Evolutionary conservation across 768 basidiomycete species (phyloP).

Genomic region (Boletus vinaceobasis): DNA sequence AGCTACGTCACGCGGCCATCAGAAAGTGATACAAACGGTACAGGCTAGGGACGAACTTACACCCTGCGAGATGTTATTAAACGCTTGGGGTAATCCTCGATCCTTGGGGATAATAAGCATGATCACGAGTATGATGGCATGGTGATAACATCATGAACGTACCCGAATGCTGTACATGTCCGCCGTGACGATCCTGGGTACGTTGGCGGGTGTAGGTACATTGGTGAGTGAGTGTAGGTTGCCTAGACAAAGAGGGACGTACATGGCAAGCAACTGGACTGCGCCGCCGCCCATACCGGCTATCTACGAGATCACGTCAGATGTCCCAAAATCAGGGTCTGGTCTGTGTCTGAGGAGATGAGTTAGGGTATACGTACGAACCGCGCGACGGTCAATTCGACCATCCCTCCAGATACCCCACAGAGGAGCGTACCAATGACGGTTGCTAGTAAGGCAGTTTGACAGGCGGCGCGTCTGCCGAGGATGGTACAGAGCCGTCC

Average conservation of each 20-base stretch:
- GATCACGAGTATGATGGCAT: neutral
- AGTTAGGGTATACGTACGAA: slow-evolving; percentile 48
- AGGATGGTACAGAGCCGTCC: slow-evolving; percentile 73
- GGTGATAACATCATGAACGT: neutral
- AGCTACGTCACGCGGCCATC: slow-evolving; percentile 9
- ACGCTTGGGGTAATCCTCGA: slow-evolving; percentile 39
- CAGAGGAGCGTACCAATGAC: slow-evolving; percentile 61
- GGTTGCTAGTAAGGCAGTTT: slow-evolving; percentile 57
- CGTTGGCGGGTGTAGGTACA: neutral
- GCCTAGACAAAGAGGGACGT: neutral
- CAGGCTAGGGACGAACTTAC: slow-evolving; percentile 4
- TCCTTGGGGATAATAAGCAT: neutral
- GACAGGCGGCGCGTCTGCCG: slow-evolving; percentile 66
- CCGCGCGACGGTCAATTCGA: slow-evolving; percentile 62
- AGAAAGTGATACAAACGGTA: neutral
- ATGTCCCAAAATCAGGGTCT: neutral
- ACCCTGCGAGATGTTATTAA: slow-evolving; percentile 30
- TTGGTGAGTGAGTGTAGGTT: neutral
- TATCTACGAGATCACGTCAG: slow-evolving; percentile 4
- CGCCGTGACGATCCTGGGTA: slow-evolving; percentile 20
- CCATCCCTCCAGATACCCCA: slow-evolving; percentile 64
- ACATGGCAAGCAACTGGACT: slow-evolving; percentile 20
- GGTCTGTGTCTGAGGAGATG: neutral
- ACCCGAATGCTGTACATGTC: slow-evolving; percentile 22
- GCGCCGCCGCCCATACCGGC: slow-evolving; percentile 23